Evolutionary conservation across 257 asterid species (phyloP).

Genomic region (Eucommia ulmoides): DNA sequence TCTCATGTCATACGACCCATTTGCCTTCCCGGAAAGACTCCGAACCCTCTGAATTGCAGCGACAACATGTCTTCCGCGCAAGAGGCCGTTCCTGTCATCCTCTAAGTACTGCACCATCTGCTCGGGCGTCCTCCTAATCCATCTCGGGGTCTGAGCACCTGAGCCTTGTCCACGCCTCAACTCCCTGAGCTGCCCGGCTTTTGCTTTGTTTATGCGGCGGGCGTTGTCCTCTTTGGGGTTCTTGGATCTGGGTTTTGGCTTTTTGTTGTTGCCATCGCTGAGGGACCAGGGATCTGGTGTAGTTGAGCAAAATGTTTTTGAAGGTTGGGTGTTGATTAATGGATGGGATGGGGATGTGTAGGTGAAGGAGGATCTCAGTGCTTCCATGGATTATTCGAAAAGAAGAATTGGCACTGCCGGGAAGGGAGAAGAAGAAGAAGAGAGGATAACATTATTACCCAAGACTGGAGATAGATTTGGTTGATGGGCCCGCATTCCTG

Average conservation of each 20-base stretch:
- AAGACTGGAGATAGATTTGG: too few relatives aligned
- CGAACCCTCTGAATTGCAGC: conserved; percentile 84
- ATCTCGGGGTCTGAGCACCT: conserved; percentile 67
- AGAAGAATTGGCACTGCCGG: too few relatives aligned
- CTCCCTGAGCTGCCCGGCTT: conserved; percentile 64
- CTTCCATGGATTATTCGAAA: conserved; percentile 44
- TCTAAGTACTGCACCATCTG: conserved; percentile 84
- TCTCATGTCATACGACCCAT: conserved; percentile 71
- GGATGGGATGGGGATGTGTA: conserved; percentile 16
- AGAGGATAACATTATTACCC: too few relatives aligned
- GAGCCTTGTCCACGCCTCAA: conserved; percentile 89
- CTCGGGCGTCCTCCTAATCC: conserved; percentile 87
- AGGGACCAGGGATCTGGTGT: conserved; percentile 86
- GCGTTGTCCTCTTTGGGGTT: conserved; percentile 86
- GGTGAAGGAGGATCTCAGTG: conserved; percentile 50
- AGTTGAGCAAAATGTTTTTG: conserved; percentile 28
- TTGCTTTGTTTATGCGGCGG: conserved; percentile 84
- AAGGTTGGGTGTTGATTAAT: conserved; percentile 18
- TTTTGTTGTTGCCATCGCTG: conserved; percentile 59
- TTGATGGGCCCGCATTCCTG: too few relatives aligned
- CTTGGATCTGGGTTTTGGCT: conserved; percentile 67
- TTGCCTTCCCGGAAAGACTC: conserved; percentile 48
- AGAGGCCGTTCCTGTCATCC: conserved; percentile 79
- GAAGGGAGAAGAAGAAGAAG: too few relatives aligned
- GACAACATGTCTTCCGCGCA: conserved; percentile 79